phyloP scores from a whole-genome alignment of 2,329 filamentous ascomycete species.

The Stagonosporopsis chrysanthemi region DNA sequence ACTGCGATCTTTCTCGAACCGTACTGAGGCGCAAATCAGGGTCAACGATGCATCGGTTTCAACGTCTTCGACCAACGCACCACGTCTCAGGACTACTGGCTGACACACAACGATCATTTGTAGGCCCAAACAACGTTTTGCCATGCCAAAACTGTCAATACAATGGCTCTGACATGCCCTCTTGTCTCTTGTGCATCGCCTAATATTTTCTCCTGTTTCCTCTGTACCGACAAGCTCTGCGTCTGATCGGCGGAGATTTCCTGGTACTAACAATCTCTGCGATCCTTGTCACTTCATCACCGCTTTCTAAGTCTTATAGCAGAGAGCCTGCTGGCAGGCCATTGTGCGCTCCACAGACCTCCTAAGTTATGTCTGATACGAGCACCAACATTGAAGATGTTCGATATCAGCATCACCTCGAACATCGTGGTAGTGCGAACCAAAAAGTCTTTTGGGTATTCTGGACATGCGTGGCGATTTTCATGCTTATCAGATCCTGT shows the following conservation, averaged over 20 bases:
- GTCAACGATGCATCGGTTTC: conserved; percentile 10
- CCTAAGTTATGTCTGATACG: conserved; percentile 4
- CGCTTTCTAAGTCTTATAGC: background rate
- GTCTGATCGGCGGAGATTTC: background rate
- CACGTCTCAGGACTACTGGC: conserved; percentile 16
- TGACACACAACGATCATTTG: conserved; percentile 10
- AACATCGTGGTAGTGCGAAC: conserved; percentile 30
- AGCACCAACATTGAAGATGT: conserved; percentile 27
- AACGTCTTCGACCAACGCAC: conserved; percentile 6
- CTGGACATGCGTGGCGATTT: conserved; percentile 25
- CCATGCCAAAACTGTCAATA: conserved; percentile 4
- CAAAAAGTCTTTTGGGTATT: conserved; percentile 23
- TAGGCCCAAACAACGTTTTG: conserved; percentile 7
- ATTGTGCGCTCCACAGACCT: background rate
- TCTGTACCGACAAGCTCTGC: conserved; percentile 4
- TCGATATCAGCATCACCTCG: conserved; percentile 36
- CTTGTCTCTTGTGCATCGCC: background rate
- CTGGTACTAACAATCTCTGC: background rate
- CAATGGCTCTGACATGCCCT: conserved; percentile 1
- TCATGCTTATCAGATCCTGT: conserved; percentile 8
- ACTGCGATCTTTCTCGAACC: background rate
- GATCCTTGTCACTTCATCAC: no score
- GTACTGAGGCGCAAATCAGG: background rate
- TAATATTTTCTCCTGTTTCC: background rate
- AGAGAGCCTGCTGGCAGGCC: conserved; percentile 15